Evolutionary conservation across 257 asterid genomes (phyloP).

Genomic region (Solanum paucissectum): DNA sequence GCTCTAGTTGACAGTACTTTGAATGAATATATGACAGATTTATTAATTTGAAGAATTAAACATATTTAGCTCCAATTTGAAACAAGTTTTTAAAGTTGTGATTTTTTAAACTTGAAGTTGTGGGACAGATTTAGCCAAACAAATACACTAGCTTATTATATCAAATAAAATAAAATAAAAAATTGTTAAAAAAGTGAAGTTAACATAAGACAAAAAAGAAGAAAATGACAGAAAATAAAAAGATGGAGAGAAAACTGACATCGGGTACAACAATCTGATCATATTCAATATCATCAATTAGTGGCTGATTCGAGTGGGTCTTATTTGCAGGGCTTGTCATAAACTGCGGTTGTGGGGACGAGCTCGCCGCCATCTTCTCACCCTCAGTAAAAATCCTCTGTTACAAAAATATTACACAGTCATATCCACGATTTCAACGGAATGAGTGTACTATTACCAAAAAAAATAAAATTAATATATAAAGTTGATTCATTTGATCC

Average conservation of each 20-base stretch:
- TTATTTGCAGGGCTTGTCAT: slow-evolving; percentile 39
- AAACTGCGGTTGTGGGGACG: slow-evolving; percentile 53
- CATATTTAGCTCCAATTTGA: background rate
- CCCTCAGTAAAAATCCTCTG: background rate
- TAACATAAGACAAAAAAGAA: background rate
- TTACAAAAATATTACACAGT: background rate
- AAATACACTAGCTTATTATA: too few species aligned
- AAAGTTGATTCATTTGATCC: too few species aligned
- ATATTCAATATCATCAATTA: slow-evolving; percentile 66
- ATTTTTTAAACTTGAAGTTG: background rate
- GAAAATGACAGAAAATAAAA: background rate
- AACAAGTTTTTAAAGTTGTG: background rate
- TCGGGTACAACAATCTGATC: slow-evolving; percentile 85
- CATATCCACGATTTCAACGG: background rate
- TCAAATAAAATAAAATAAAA: too few species aligned
- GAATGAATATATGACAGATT: background rate
- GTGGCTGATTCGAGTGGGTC: slow-evolving; percentile 45
- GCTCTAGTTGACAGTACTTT: background rate
- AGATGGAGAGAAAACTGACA: slow-evolving; percentile 27
- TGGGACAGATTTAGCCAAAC: background rate
- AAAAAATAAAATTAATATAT: too few species aligned
- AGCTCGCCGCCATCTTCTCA: slow-evolving; percentile 46
- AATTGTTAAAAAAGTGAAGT: background rate
- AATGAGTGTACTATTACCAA: background rate
- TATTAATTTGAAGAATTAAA: background rate